Percentiles rank a stretch among this genome's conserved stretches.
Conservation (phyloP, 1,284 basidiomycete genomes). For the Pyrrhoderma lamaoense region DNA sequence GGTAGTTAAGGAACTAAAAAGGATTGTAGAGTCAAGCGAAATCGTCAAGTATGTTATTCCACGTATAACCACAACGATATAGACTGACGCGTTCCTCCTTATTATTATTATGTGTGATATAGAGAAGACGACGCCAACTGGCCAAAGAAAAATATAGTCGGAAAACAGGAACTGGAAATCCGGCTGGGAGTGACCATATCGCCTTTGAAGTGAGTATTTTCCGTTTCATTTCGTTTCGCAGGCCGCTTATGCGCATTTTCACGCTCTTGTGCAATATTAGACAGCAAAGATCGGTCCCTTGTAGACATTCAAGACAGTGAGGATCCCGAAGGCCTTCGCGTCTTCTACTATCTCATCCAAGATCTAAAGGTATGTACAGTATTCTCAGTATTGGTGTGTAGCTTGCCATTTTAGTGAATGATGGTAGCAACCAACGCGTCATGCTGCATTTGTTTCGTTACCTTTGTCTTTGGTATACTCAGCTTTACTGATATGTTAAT, state of each 20-base stretch:
- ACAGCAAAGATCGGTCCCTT: conserved; percentile 95
- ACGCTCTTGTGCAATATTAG: conserved; percentile 35
- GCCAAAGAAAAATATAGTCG: conserved; percentile 98
- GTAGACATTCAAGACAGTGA: conserved; percentile 97
- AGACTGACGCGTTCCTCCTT: conserved; percentile 4
- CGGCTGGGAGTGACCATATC: conserved; percentile 90
- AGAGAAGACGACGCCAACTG: conserved; percentile 98
- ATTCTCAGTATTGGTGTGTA: not conserved
- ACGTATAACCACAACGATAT: not conserved
- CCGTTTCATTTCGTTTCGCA: not conserved
- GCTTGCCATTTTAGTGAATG: not conserved
- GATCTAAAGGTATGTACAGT: conserved; percentile 75
- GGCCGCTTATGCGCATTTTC: not conserved
- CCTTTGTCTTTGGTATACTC: too few species aligned
- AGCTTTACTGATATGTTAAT: not conserved
- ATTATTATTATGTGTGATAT: not conserved
- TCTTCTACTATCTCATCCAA: conserved; percentile 98
- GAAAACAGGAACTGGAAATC: conserved; percentile 96
- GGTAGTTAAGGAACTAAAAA: conserved; percentile 88
- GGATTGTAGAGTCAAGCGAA: conserved; percentile 92
- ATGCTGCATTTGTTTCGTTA: too few species aligned
- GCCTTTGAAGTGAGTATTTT: conserved; percentile 84
- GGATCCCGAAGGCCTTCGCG: conserved; percentile 95
- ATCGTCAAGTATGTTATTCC: conserved; percentile 76
- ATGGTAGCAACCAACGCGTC: not conserved